Conservation (phyloP, 805 yeast genomes). For the Isabelozyma rhagii region DNA sequence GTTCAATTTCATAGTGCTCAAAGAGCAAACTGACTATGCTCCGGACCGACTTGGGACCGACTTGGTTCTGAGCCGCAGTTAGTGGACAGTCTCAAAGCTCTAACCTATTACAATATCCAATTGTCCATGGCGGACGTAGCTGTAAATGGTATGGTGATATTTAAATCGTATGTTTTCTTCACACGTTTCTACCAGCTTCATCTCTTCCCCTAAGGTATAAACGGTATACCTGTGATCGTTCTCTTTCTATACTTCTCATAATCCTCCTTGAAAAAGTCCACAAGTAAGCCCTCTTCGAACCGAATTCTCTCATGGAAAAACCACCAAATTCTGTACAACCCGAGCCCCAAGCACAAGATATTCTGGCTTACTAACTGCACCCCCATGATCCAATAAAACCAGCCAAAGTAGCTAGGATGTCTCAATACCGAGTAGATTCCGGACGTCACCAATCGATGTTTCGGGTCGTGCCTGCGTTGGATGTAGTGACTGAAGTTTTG, state of each 20-base stretch:
- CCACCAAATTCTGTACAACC: slow-evolving; percentile 54
- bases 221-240: slow-evolving; percentile 66
- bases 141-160: no score
- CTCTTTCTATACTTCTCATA: slow-evolving; percentile 51
- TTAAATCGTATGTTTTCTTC: no score
- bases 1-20: no score
- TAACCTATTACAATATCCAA: no score
- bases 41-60: no score
- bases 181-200: no score
- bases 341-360: slow-evolving; percentile 54
- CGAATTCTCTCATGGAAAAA: slow-evolving; percentile 70
- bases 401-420: slow-evolving; percentile 92
- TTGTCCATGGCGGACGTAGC: no score
- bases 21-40: no score
- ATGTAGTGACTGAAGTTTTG: slow-evolving; percentile 82
- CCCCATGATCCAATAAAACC: slow-evolving; percentile 91
- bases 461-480: slow-evolving; percentile 45
- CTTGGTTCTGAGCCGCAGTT: no score
- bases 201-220: slow-evolving; percentile 12
- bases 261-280: slow-evolving; percentile 66
- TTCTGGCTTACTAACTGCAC: slow-evolving; percentile 71
- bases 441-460: slow-evolving; percentile 66
- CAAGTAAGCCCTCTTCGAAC: slow-evolving; percentile 66
- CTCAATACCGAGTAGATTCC: slow-evolving; percentile 70
- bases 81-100: no score